Evolutionary conservation across 2,329 filamentous ascomycete genomes (phyloP), one percentile per base, ranked within the genome.

Genomic region (Fonsecaea multimorphosa): DNA sequence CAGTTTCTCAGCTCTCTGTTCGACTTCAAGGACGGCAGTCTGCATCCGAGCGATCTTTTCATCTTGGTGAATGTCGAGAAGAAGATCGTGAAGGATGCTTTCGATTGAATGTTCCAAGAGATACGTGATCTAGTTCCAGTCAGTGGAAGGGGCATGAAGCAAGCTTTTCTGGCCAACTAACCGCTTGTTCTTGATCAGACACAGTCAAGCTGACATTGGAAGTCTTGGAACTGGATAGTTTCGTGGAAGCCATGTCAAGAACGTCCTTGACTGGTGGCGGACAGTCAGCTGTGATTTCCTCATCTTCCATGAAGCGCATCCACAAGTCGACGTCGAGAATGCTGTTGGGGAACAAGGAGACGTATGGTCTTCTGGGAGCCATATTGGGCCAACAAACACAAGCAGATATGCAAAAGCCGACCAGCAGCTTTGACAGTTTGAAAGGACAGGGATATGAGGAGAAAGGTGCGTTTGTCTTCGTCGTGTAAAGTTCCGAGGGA

Each of bases 1-100:
- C 19, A 70, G 53, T 46, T 68, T 70, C 68, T 81, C 80, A 4
- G 79, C 80, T 66, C 77, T 77, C 65, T 81, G 79, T 67, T 78
- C 74, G 40, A 79, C 77, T 49, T 78, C 66, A 27, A 81, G 73
- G 31, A 81, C 75, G 66, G 84, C 77, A 72, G 84, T 77, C 77
- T 82, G 82, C 83, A 85, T 85, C 64, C 86, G 83, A 49, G 86
- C 81, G 66, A 84, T 77, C 76, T 88, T 88, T 74, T 88, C 86
- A 64, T 85, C 80, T 68, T 85, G 85, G 73, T 89, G 86, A 34
- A 82, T 83, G 68, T 84, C 81, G 32, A 86, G 78, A 61, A 86
- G 83, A 27, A 86, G 82, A 71, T 85, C 83, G 75, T 87, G 84
- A 70, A 88, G 83, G 70, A 88, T 85, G 72, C 84, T 87, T 72